Percentiles rank a stretch among this genome's conserved stretches.
Conservation (phyloP, 2,329 filamentous ascomycete species). For the Clonostachys solani region DNA sequence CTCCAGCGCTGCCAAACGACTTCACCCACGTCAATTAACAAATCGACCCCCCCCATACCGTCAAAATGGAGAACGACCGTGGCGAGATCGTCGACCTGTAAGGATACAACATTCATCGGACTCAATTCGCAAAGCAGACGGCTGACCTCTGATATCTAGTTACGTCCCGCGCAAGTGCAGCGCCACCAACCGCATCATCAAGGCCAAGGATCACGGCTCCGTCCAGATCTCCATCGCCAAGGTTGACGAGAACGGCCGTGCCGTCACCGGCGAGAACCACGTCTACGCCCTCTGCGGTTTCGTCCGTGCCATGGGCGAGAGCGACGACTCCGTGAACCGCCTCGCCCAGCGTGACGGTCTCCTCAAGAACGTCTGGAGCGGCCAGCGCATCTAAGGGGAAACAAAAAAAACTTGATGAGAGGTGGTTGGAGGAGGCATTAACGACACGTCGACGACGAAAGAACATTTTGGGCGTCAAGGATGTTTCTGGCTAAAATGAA, state of each 20-base stretch:
- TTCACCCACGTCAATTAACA: conserved; percentile 8
- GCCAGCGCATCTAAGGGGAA: conserved; percentile 35
- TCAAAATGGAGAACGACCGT: conserved; percentile 99
- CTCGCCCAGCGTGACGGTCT: conserved; percentile 94
- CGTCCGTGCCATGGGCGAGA: conserved; percentile 96
- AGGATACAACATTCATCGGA: conserved; percentile 28
- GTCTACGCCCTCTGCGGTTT: conserved; percentile 97
- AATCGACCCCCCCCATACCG: conserved; percentile 27
- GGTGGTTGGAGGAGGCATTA: background rate
- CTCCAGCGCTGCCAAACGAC: conserved; percentile 5
- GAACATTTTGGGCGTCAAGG: background rate
- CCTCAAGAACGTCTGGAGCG: conserved; percentile 95
- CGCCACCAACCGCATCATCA: conserved; percentile 99
- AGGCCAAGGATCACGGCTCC: conserved; percentile 99
- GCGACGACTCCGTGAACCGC: conserved; percentile 93
- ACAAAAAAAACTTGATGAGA: background rate
- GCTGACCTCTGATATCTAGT: conserved; percentile 39
- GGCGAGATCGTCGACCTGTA: conserved; percentile 99
- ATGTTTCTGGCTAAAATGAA: conserved; percentile 5
- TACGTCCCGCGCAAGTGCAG: conserved; percentile 99
- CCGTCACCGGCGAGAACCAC: conserved; percentile 91
- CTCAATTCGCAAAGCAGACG: background rate
- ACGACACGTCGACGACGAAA: conserved; percentile 1
- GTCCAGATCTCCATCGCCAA: conserved; percentile 97
- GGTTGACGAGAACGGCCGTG: conserved; percentile 98